These are phyloP conservation scores for Alternaria arbusti DNA, from an alignment of 2,329 filamentous ascomycete genomes.

Conservation along the genomic window DNA sequence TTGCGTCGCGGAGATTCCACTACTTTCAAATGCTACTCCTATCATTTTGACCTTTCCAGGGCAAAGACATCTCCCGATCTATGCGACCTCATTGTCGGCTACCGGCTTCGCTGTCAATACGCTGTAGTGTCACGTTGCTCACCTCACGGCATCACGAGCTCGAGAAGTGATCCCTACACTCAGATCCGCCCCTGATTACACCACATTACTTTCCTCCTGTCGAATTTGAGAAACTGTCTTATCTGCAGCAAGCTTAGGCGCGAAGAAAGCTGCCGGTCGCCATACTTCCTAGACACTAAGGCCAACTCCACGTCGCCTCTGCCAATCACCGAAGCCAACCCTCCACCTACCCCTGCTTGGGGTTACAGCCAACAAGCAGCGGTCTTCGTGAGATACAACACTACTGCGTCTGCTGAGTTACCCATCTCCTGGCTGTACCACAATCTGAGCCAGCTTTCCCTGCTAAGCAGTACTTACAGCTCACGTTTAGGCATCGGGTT, in stretches of 20 bases:
- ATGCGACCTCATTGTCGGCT: constrained; percentile 3
- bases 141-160: constrained; percentile 24
- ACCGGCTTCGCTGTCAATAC: constrained; percentile 18
- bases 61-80: not conserved
- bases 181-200: constrained; percentile 27
- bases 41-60: not conserved
- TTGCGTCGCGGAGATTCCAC: not conserved
- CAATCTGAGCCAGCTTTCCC: constrained; percentile 20
- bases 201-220: constrained; percentile 26
- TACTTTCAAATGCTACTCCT: not conserved
- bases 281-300: not conserved
- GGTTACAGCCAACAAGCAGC: constrained; percentile 28
- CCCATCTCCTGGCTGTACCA: constrained; percentile 29
- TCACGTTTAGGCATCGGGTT: constrained; percentile 6
- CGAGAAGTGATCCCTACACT: constrained; percentile 23
- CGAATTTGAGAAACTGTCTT: constrained; percentile 18
- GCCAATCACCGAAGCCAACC: not conserved
- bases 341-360: constrained; percentile 17
- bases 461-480: constrained; percentile 7
- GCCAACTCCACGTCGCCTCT: not conserved
- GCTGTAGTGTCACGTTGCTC: constrained; percentile 30
- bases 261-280: constrained; percentile 16
- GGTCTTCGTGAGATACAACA: constrained; percentile 27
- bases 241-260: constrained; percentile 21
- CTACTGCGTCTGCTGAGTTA: constrained; percentile 29